These are phyloP conservation scores for Aspergillus quadrilineatus DNA, from an alignment of 2,329 filamentous ascomycete genomes.

Conservation along the genomic window DNA sequence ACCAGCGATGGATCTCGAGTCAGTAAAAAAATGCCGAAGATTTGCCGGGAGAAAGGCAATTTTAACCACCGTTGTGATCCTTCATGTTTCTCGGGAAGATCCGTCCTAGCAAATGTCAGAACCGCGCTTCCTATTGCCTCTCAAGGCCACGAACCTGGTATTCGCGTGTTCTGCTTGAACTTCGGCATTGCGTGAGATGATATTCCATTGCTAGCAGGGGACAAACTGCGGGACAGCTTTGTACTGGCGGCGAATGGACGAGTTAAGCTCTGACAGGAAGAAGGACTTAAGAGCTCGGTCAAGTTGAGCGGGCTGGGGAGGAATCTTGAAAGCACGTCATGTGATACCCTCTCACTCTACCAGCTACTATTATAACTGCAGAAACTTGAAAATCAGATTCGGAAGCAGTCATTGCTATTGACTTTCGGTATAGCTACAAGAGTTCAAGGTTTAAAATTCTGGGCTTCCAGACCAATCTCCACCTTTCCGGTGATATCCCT, in stretches of 20 bases:
- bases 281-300: too few relatives aligned
- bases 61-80: neutral
- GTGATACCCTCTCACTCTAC: neutral
- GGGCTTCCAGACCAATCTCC: neutral
- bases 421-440: neutral
- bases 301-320: too few relatives aligned
- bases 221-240: too few relatives aligned
- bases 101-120: neutral
- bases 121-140: neutral
- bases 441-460: conserved; percentile 1
- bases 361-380: neutral
- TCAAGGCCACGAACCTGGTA: neutral
- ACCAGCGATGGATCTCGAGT: neutral
- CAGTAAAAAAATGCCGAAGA: neutral
- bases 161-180: neutral
- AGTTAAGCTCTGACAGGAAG: too few relatives aligned
- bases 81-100: neutral
- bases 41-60: neutral
- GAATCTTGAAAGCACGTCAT: too few relatives aligned
- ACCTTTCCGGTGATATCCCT: conserved; percentile 7
- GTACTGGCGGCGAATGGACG: too few relatives aligned
- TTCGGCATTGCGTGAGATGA: neutral
- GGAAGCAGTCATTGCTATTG: neutral
- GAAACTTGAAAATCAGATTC: neutral
- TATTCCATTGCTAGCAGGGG: too few relatives aligned